Evolutionary conservation across 495 filamentous ascomycete species (phyloP), one percentile per base, ranked within the genome.

Genomic region (Penicillium psychrofluorescens): DNA sequence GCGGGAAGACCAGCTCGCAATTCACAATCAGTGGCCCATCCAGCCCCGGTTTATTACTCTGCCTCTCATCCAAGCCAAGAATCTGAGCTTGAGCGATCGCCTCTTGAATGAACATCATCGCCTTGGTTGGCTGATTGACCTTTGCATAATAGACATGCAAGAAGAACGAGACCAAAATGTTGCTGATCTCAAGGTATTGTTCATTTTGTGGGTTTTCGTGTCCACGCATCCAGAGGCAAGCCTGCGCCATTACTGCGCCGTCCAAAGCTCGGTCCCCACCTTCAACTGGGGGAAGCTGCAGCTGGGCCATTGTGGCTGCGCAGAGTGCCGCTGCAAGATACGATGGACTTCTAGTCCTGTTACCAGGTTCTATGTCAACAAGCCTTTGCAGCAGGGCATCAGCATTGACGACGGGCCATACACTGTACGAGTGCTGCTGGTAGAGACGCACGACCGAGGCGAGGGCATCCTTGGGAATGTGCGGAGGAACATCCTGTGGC

Each of bases 121-220:
- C 59, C 15, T 48, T 53, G 8, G 45, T 57, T n/a, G 54, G 48
- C 36, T 51, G 48, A 12, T 65, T 61, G 11, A 53, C 46, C 48
- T 65, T 65, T 10, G 62, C 59, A 48, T 65, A 50, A 30, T 62
- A 63, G 10, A 65, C 62, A 50, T 63, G 62, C 42, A 65, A 46
- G 33, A 65, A 63, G 36, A 65, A 63, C 1, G 59, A 61, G 8
- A 49, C 47, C n/a, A 64, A 43, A 5, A 61, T 38, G 13, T 49
- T 49, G 22, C 44, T 48, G 3, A 54, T 8, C 38, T 61, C 45
- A 10, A 51, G 41, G 41, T 51, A 28, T 14, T 54, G 49, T 11
- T 48, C 28, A 14, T 50, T 22, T 22, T 22, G 22, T 6, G 22
- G 37, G 1, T 33, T 35, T 1, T 38, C 10, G 28, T 34, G 51